Evolutionary conservation across 805 yeast species (phyloP).

Genomic region (Candida boleticola): DNA sequence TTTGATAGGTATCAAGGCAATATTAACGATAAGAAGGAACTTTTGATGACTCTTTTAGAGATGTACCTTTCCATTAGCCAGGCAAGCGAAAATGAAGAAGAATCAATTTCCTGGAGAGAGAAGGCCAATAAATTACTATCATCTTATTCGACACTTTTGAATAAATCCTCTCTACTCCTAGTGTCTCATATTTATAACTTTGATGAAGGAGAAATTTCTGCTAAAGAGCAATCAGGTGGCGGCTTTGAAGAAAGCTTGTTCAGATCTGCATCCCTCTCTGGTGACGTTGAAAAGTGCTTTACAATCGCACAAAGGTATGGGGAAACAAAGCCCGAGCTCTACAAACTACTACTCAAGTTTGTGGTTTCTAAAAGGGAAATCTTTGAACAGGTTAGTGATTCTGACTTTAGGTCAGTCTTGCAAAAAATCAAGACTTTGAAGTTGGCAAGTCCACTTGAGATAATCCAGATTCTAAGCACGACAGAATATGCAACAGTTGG

Average conservation of each 20-base stretch:
- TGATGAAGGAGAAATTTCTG: constrained; percentile 45
- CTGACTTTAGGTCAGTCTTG: constrained; percentile 48
- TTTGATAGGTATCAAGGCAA: constrained; percentile 76
- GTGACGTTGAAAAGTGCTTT: constrained; percentile 56
- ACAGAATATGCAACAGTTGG: constrained; percentile 70
- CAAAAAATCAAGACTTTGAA: constrained; percentile 49
- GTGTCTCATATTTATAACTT: constrained; percentile 58
- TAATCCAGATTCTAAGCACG: constrained; percentile 64
- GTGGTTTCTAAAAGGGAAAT: constrained; percentile 56
- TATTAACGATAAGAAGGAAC: constrained; percentile 64
- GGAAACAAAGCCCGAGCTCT: constrained; percentile 60
- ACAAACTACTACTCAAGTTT: constrained; percentile 60
- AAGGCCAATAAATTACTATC: constrained; percentile 60
- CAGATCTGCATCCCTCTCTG: constrained; percentile 58
- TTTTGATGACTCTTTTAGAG: constrained; percentile 78
- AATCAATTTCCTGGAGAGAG: constrained; percentile 51
- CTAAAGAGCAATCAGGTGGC: constrained; percentile 39
- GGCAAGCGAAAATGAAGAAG: constrained; percentile 30
- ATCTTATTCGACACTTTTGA: constrained; percentile 48
- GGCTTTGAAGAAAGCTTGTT: constrained; percentile 62
- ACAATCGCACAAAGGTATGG: constrained; percentile 60
- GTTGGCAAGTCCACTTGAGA: constrained; percentile 69
- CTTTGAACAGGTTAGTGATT: constrained; percentile 51
- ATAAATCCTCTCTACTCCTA: constrained; percentile 52
- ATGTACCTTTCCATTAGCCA: constrained; percentile 65